phyloP scores from a whole-genome alignment of 163 green algal genomes.

The Prototheca wickerhamii region DNA sequence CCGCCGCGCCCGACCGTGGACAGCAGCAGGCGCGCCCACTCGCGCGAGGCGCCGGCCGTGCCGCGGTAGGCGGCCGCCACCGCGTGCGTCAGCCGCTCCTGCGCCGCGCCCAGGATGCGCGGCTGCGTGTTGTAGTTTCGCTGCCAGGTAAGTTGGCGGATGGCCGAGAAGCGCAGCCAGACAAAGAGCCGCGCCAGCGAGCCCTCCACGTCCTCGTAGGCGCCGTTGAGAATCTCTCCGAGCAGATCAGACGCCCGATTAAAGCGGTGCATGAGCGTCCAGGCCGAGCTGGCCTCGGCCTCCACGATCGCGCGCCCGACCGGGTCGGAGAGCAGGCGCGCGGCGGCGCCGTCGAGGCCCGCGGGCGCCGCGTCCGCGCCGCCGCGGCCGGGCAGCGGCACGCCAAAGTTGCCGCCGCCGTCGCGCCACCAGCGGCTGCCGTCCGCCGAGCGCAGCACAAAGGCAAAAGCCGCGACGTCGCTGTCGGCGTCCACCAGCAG shows the following conservation, averaged over 20 bases:
- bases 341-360: neutral
- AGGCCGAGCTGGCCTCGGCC: conserved; percentile 56
- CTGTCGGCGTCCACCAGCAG: conserved; percentile 39
- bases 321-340: conserved; percentile 27
- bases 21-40: conserved; percentile 83
- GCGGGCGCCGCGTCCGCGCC: neutral
- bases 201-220: conserved; percentile 44
- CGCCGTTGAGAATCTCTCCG: conserved; percentile 38
- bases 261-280: conserved; percentile 96
- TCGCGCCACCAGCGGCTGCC: conserved; percentile 76
- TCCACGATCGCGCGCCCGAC: conserved; percentile 66
- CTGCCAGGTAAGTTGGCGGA: conserved; percentile 93
- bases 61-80: conserved; percentile 46
- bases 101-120: conserved; percentile 77
- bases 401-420: conserved; percentile 59
- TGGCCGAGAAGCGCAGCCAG: conserved; percentile 82
- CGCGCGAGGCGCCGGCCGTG: conserved; percentile 13
- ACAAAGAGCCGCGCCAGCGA: conserved; percentile 65
- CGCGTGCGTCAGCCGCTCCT: conserved; percentile 74
- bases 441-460: conserved; percentile 63
- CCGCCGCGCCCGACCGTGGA: conserved; percentile 76
- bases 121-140: conserved; percentile 98
- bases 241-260: conserved; percentile 81
- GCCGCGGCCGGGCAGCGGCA: conserved; percentile 43
- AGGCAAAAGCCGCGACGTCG: conserved; percentile 47